Evolutionary conservation across 306 rosid genomes (phyloP).

Genomic region (Quercus alba): DNA sequence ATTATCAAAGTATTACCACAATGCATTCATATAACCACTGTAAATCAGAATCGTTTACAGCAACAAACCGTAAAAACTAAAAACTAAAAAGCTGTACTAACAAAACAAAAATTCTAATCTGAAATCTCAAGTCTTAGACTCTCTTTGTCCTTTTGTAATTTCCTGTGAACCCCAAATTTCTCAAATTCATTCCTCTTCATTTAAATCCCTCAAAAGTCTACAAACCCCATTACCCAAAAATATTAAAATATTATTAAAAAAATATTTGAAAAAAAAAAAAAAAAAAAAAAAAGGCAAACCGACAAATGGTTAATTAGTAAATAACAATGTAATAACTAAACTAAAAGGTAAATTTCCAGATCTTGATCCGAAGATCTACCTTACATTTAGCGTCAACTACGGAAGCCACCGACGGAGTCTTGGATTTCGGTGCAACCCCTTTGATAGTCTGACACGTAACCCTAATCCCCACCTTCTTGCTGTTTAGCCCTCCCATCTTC

Average conservation of each 20-base stretch:
- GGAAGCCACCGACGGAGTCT: constrained; percentile 72
- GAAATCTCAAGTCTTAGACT: not conserved
- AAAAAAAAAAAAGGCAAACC: not conserved
- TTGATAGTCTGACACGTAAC: constrained; percentile 66
- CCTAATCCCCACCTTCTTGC: constrained; percentile 79
- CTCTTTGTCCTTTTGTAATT: constrained; percentile 18
- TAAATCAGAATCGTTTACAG: constrained; percentile 33
- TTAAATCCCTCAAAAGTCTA: not conserved
- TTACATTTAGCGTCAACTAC: constrained; percentile 69
- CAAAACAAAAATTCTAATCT: constrained; percentile 1
- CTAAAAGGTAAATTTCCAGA: constrained; percentile 85
- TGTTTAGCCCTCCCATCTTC: constrained; percentile 64
- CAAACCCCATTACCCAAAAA: not conserved
- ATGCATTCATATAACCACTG: constrained; percentile 11
- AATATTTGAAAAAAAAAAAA: not conserved
- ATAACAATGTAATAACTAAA: not conserved
- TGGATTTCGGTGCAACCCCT: constrained; percentile 66
- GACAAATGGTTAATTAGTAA: not conserved
- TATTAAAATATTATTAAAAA: not conserved
- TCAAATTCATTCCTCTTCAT: constrained; percentile 12
- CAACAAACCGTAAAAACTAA: constrained; percentile 10
- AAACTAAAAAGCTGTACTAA: not conserved
- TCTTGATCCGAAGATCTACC: constrained; percentile 96
- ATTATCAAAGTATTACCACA: not conserved
- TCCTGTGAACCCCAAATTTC: constrained; percentile 30